phyloP scores from a whole-genome alignment of 208 protist genomes.

The Novymonas esmeraldas region DNA sequence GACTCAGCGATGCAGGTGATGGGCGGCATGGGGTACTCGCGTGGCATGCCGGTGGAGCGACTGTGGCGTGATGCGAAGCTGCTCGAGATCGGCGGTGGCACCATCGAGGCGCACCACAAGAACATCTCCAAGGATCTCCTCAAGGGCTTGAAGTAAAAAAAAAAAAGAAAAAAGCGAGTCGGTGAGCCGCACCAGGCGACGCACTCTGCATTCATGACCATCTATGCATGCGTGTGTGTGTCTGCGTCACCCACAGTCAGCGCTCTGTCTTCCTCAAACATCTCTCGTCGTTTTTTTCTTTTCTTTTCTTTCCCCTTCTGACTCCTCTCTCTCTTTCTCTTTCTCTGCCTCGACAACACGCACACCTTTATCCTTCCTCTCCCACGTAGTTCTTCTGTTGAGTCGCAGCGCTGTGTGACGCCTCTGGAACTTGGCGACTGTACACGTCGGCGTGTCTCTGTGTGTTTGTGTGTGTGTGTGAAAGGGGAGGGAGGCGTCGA shows the following conservation, averaged over 20 bases:
- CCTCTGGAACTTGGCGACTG: too few species aligned
- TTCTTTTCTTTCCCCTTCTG: constrained; percentile 7
- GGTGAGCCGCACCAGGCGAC: background rate
- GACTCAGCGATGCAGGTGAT: constrained; percentile 95
- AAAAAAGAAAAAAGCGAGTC: background rate
- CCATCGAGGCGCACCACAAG: constrained; percentile 84
- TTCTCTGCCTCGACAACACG: too few species aligned
- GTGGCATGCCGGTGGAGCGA: constrained; percentile 95
- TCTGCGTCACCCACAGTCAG: too few species aligned
- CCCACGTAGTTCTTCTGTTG: too few species aligned
- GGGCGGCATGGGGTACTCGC: constrained; percentile 96
- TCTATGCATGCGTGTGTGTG: too few species aligned
- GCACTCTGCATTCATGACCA: too few species aligned
- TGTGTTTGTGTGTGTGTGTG: too few species aligned
- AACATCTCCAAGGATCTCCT: constrained; percentile 82
- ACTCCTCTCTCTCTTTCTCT: background rate
- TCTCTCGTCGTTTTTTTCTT: constrained; percentile 5
- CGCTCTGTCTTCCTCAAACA: too few species aligned
- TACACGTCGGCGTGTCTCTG: too few species aligned
- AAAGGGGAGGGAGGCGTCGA: too few species aligned
- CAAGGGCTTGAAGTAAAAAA: constrained; percentile 17
- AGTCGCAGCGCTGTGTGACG: too few species aligned
- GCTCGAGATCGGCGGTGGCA: constrained; percentile 92
- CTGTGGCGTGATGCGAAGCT: constrained; percentile 96
- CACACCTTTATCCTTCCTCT: too few species aligned